Base-by-base conservation (phyloP, 176 grass and related monocot genomes). In the Oropetium thomaeum region DNA sequence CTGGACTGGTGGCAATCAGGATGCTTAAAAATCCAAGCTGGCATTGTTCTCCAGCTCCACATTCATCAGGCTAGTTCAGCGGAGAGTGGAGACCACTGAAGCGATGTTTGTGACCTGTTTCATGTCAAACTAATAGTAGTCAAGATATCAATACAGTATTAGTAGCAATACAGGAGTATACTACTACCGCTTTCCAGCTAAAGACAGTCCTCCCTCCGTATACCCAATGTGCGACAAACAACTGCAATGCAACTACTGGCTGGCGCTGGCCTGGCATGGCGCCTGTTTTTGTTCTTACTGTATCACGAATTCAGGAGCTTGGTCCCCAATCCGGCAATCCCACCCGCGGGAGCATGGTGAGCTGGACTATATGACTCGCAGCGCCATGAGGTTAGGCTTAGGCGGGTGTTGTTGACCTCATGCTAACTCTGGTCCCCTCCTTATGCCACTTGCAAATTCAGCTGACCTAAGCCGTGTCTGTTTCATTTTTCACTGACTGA, bases 341-440 rank as follows among this genome's bases (percentile, higher is more conserved):
- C n/a, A n/a, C n/a, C n/a, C n/a, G n/a, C n/a, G n/a, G n/a, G 75
- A 54, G 37, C 42, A 74, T 12, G 62, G 54, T 75, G 86, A 74
- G 80, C 62, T 79, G 80, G 62, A 83, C 17, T 62, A 20, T 40
- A 83, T 75, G 75, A 69, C 54, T 69, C 69, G 62, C 53, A 74
- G 69, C 40, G 62, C 34, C 15, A 42, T 37, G 44, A 67, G n/a
- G 74, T 42, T 76, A 65, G 25, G 48, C n/a, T 47, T 78, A 68
- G 35, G 53, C n/a, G 37, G 35, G 34, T 45, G 77, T 79, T 45
- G 77, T 79, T 83, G 80, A 79, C 75, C 69, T 69, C 42, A 79
- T 69, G 51, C 71, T 47, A 58, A 38, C 73, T 22, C 51, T 33
- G 80, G 42, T 19, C 69, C 85, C 61, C 68, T 73, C 73, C 7